Conservation (phyloP, 306 rosid species). For the Cicer cuneatum region DNA sequence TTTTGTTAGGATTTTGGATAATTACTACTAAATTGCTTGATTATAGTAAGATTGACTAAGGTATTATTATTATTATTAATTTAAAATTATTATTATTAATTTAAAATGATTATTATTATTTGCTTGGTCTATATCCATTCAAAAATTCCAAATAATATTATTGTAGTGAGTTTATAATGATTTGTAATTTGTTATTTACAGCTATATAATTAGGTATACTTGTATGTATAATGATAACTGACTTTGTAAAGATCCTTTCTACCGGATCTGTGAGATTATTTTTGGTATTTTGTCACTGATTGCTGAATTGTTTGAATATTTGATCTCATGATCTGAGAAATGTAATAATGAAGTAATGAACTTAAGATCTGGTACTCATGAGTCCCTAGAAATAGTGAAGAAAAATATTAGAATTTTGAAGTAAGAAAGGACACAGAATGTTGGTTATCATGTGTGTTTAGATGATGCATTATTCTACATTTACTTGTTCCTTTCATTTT, state of each 20-base stretch:
- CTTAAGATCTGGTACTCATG: conserved; percentile 26
- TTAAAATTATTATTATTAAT: background rate
- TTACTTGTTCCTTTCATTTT: conserved; percentile 12
- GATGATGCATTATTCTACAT: conserved; percentile 17
- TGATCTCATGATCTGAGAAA: conserved; percentile 46
- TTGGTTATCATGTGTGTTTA: conserved; percentile 6
- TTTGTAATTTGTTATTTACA: conserved; percentile 21
- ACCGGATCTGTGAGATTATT: conserved; percentile 39
- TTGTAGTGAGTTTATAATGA: conserved; percentile 39
- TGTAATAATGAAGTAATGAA: background rate
- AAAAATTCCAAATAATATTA: conserved; percentile 19
- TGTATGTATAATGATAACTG: conserved; percentile 8
- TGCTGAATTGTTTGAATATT: conserved; percentile 9
- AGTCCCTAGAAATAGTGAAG: conserved; percentile 1
- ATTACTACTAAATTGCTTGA: conserved; percentile 31
- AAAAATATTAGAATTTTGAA: conserved; percentile 12
- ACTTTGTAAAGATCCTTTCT: conserved; percentile 31
- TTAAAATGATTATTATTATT: background rate
- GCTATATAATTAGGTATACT: conserved; percentile 28
- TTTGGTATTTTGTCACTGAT: conserved; percentile 37
- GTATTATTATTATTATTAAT: conserved; percentile 9
- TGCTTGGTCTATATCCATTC: conserved; percentile 20
- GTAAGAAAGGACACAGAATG: conserved; percentile 14
- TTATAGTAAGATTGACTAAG: conserved; percentile 38
- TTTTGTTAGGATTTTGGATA: conserved; percentile 34